Conservation (phyloP, 768 basidiomycete genomes). For the Mycena belliarum region DNA sequence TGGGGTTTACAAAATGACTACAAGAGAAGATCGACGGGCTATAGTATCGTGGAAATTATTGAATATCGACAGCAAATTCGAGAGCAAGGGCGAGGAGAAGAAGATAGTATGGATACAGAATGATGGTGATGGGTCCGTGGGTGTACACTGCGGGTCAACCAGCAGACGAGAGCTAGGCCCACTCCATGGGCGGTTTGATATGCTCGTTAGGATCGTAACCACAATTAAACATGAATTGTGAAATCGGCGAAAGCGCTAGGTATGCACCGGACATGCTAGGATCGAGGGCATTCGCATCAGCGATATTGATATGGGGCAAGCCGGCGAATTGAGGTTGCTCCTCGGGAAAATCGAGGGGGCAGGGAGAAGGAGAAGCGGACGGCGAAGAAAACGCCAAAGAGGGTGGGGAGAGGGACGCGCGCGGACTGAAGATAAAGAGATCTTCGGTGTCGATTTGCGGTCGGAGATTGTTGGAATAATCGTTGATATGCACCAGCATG, state of each 20-base stretch:
- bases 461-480: not conserved
- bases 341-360: conserved; percentile 5
- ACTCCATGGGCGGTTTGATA: conserved; percentile 4
- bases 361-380: conserved; percentile 13
- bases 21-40: conserved; percentile 22
- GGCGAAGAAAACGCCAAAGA: not conserved
- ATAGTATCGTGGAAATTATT: conserved; percentile 15
- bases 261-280: not conserved
- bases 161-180: not conserved
- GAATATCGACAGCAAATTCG: conserved; percentile 7
- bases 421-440: conserved; percentile 8
- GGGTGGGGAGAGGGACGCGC: conserved; percentile 2
- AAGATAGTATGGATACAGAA: conserved; percentile 16
- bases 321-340: not conserved
- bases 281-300: conserved; percentile 5
- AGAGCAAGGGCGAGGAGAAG: not conserved
- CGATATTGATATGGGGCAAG: conserved; percentile 3
- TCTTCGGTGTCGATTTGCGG: not conserved
- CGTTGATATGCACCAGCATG: not conserved
- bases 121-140: conserved; percentile 11
- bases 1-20: conserved; percentile 17
- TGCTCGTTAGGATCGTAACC: not conserved
- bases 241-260: conserved; percentile 9
- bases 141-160: conserved; percentile 6
- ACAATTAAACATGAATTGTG: conserved; percentile 1